phyloP scores from a whole-genome alignment of 768 basidiomycete species.

The Agaricus blazei region DNA sequence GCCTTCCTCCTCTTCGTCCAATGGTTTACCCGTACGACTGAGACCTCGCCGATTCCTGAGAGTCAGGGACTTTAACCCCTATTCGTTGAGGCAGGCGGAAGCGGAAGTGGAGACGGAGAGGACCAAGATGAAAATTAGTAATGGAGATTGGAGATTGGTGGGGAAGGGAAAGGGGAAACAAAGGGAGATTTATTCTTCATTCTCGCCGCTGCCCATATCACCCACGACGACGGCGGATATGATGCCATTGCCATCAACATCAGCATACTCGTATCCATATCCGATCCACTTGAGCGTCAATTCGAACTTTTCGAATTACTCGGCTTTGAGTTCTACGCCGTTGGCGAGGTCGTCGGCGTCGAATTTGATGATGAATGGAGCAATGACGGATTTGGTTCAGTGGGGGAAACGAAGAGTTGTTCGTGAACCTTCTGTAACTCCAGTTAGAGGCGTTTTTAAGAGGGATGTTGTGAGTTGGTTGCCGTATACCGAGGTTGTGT shows the following conservation, averaged over 20 bases:
- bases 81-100: slow-evolving; percentile 19
- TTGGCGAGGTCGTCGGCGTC: background rate
- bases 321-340: background rate
- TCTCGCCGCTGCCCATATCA: too few relatives aligned
- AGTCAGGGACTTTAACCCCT: slow-evolving; percentile 28
- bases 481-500: slow-evolving; percentile 48
- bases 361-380: background rate
- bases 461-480: slow-evolving; percentile 42
- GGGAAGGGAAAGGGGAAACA: slow-evolving; percentile 22
- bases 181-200: slow-evolving; percentile 4
- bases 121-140: background rate
- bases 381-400: slow-evolving; percentile 5
- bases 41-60: slow-evolving; percentile 20
- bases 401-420: slow-evolving; percentile 34
- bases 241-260: background rate
- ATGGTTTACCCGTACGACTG: background rate
- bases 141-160: slow-evolving; percentile 8
- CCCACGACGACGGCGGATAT: too few relatives aligned
- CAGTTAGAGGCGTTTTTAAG: slow-evolving; percentile 40
- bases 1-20: background rate
- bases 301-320: background rate
- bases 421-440: slow-evolving; percentile 33
- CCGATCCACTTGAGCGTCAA: slow-evolving; percentile 1
- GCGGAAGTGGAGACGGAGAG: background rate
- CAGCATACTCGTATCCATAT: background rate